Percentiles rank a stretch among this genome's conserved stretches.
Conservation (phyloP, 2,329 filamentous ascomycete species). For the Curvularia lunata region DNA sequence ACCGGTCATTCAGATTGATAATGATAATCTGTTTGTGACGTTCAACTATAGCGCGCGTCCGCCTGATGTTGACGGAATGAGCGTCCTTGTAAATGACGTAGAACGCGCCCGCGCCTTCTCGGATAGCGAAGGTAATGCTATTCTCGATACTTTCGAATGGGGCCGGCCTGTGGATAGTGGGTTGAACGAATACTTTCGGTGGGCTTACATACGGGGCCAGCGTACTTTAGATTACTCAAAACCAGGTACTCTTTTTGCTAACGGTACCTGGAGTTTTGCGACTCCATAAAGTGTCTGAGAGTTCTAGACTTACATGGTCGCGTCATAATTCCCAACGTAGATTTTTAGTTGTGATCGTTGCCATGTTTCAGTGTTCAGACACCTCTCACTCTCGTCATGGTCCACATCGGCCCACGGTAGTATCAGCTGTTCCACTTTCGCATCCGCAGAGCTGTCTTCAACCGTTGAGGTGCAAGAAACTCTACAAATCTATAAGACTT, state of each 20-base stretch:
- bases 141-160: conserved; percentile 30
- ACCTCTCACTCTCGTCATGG: conserved; percentile 1
- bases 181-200: conserved; percentile 46
- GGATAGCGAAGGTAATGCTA: conserved; percentile 22
- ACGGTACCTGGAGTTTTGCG: conserved; percentile 42
- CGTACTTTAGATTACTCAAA: conserved; percentile 43
- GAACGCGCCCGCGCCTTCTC: conserved; percentile 60
- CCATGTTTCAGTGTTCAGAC: neutral
- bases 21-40: conserved; percentile 59
- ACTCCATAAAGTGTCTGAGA: neutral
- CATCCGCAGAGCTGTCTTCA: neutral
- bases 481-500: neutral
- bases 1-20: conserved; percentile 25
- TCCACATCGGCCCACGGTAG: conserved; percentile 6
- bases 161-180: conserved; percentile 50
- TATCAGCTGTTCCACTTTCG: neutral
- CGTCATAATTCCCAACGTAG: neutral
- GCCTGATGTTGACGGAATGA: conserved; percentile 70
- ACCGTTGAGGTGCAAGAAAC: neutral
- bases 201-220: conserved; percentile 40
- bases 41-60: conserved; percentile 63
- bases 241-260: conserved; percentile 33
- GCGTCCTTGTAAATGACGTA: conserved; percentile 82
- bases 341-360: neutral
- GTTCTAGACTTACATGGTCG: neutral